Conservation (phyloP, 2,329 filamentous ascomycete genomes). For the Byssoonygena ceratinophila region DNA sequence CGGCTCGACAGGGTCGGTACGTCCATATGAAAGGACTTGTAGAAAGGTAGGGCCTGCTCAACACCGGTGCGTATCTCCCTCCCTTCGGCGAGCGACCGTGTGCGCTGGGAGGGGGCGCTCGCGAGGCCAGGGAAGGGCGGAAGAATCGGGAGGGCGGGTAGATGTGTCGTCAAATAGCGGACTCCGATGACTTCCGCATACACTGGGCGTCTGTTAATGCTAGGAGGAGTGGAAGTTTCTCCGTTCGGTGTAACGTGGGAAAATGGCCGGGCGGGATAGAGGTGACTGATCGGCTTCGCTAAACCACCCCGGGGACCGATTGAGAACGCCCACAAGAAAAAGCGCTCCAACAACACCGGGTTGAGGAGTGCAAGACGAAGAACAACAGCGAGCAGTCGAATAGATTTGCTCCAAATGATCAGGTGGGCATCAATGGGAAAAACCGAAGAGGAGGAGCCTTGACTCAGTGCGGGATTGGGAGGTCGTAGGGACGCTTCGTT, state of each 20-base stretch:
- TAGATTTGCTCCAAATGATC: background rate
- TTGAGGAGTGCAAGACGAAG: background rate
- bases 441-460: background rate
- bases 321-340: background rate
- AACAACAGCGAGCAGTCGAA: background rate
- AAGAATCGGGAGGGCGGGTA: background rate
- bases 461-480: constrained; percentile 1
- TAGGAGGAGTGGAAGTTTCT: background rate
- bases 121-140: background rate
- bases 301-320: background rate
- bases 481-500: constrained; percentile 2
- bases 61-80: background rate
- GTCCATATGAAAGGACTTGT: constrained; percentile 27
- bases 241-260: background rate
- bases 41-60: background rate
- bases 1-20: constrained; percentile 24
- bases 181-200: background rate
- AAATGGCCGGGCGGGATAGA: background rate
- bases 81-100: too few relatives aligned
- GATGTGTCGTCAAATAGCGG: background rate
- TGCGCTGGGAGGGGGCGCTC: background rate
- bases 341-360: background rate
- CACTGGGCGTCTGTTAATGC: background rate
- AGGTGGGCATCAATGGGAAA: constrained; percentile 7
- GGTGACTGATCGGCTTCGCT: background rate